phyloP scores from a whole-genome alignment of 352 stramenopile species.

The Pythium pectinolyticum region DNA sequence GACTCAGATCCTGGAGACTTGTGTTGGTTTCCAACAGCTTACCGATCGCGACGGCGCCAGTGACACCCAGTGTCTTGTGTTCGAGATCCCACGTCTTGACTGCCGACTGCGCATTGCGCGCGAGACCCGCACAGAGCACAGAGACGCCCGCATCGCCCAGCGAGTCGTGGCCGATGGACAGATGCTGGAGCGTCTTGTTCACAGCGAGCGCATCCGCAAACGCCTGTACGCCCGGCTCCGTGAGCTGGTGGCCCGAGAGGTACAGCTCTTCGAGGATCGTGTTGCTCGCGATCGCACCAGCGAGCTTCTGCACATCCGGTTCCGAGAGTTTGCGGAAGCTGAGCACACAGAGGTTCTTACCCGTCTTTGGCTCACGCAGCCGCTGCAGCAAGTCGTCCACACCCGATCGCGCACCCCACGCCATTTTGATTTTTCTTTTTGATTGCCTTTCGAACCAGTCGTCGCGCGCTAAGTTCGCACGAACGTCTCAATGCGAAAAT shows the following conservation, averaged over 20 bases:
- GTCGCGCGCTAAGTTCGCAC: no score
- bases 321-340: conserved; percentile 66
- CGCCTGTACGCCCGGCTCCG: conserved; percentile 36
- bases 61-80: conserved; percentile 56
- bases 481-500: no score
- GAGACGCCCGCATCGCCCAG: conserved; percentile 56
- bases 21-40: conserved; percentile 52
- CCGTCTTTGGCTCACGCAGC: conserved; percentile 57
- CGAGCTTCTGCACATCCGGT: conserved; percentile 50
- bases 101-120: conserved; percentile 47
- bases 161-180: conserved; percentile 60
- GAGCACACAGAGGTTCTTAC: conserved; percentile 72
- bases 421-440: conserved; percentile 42
- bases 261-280: conserved; percentile 74
- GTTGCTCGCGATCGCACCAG: conserved; percentile 52
- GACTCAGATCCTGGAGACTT: conserved; percentile 44
- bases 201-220: conserved; percentile 68
- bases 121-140: conserved; percentile 48
- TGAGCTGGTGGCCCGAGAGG: conserved; percentile 69
- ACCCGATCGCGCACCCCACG: conserved; percentile 65
- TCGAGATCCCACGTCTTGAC: conserved; percentile 75
- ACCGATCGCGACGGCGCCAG: conserved; percentile 47
- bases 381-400: conserved; percentile 77
- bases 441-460: neutral
- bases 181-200: conserved; percentile 66